A percentile compares a stretch with the other conserved stretches of the same genome.
These are phyloP conservation scores for Closterium sp. DNA, from an alignment of 139 green algal genomes.

Conservation along the genomic window DNA sequence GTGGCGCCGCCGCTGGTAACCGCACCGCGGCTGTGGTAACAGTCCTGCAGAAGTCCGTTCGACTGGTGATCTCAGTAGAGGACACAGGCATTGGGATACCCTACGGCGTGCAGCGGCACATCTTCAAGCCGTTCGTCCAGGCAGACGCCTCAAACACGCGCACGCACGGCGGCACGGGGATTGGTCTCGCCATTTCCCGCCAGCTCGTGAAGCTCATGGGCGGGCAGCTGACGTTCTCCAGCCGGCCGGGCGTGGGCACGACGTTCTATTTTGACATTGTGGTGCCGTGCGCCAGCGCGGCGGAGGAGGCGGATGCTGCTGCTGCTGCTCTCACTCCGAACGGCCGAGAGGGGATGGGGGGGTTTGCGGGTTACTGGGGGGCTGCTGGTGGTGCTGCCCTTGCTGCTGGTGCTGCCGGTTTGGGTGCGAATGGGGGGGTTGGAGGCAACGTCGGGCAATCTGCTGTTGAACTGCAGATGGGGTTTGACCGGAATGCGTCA, in stretches of 20 bases:
- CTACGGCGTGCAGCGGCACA: background rate
- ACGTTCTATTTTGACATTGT: slow-evolving; percentile 28
- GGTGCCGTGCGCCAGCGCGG: background rate
- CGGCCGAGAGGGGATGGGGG: too few species aligned
- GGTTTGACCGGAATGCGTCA: too few species aligned
- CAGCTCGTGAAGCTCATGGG: slow-evolving; percentile 29
- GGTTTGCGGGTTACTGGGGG: too few species aligned
- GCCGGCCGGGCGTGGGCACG: slow-evolving; percentile 1
- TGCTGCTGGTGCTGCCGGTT: too few species aligned
- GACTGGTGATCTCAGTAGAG: background rate
- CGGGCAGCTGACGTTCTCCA: slow-evolving; percentile 23
- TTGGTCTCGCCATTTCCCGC: slow-evolving; percentile 33
- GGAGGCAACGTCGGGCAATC: too few species aligned
- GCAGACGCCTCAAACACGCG: slow-evolving; percentile 12
- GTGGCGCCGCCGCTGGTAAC: background rate
- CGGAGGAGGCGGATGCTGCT: background rate
- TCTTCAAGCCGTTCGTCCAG: slow-evolving; percentile 29
- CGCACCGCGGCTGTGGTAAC: too few species aligned
- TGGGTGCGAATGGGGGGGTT: too few species aligned
- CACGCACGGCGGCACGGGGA: slow-evolving; percentile 28
- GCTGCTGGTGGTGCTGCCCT: too few species aligned
- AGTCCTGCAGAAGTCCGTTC: too few species aligned
- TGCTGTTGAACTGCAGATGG: too few species aligned
- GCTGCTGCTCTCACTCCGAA: too few species aligned
- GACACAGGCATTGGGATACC: slow-evolving; percentile 43